Percentiles rank a stretch among this genome's conserved stretches.
Conservation (phyloP, 2,329 filamentous ascomycete species). For the Raffaelea albimanens region DNA sequence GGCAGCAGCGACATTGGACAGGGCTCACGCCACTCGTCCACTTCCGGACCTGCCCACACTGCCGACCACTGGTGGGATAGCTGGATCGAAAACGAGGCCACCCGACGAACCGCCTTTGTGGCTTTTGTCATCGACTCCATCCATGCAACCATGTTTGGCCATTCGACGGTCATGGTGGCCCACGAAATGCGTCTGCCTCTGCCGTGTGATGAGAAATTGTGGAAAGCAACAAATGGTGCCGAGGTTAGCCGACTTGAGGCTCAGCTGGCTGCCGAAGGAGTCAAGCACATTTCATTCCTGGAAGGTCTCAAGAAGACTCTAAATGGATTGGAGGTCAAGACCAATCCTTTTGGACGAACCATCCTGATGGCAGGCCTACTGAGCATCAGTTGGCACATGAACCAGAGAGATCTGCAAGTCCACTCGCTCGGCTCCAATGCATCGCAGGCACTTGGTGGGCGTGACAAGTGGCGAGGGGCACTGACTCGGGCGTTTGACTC, state of each 20-base stretch:
- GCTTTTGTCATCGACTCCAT: slow-evolving; percentile 94
- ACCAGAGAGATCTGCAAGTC: slow-evolving; percentile 87
- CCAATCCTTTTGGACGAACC: slow-evolving; percentile 86
- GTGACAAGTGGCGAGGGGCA: slow-evolving; percentile 83
- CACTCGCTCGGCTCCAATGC: slow-evolving; percentile 57
- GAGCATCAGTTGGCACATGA: slow-evolving; percentile 96
- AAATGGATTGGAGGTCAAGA: slow-evolving; percentile 74
- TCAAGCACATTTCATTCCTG: slow-evolving; percentile 78
- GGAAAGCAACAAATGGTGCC: slow-evolving; percentile 79
- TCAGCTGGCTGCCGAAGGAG: slow-evolving; percentile 67
- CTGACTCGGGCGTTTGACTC: slow-evolving; percentile 83
- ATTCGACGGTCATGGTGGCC: slow-evolving; percentile 92
- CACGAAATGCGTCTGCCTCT: slow-evolving; percentile 88
- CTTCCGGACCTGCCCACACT: slow-evolving; percentile 54
- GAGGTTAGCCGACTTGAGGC: slow-evolving; percentile 81
- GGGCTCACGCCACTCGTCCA: slow-evolving; percentile 50
- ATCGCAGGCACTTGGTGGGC: slow-evolving; percentile 68
- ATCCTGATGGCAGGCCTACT: slow-evolving; percentile 90
- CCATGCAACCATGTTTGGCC: slow-evolving; percentile 95
- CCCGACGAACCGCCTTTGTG: slow-evolving; percentile 78
- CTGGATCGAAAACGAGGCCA: slow-evolving; percentile 93
- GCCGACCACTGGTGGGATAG: slow-evolving; percentile 89
- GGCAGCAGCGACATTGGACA: slow-evolving; percentile 50
- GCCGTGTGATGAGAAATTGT: slow-evolving; percentile 86
- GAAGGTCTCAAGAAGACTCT: slow-evolving; percentile 86